phyloP scores from a whole-genome alignment of 108 stramenopile species.

The Cyclotella baltica region DNA sequence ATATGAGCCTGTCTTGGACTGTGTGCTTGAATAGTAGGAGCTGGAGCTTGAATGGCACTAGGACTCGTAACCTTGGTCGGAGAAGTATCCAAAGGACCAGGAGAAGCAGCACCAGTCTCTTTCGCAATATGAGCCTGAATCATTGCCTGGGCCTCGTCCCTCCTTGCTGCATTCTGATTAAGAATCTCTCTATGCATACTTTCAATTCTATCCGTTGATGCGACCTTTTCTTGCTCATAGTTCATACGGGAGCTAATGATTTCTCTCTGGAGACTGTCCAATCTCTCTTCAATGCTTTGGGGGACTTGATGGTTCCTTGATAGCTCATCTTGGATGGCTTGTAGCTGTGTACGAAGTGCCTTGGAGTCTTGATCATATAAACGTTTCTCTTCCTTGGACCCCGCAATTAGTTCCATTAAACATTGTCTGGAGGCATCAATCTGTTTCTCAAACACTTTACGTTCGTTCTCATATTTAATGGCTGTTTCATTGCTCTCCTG shows the following conservation, averaged over 20 bases:
- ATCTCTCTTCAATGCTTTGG: constrained; percentile 12
- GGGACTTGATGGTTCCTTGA: constrained; percentile 33
- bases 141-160: neutral
- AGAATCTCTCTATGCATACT: neutral
- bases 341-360: constrained; percentile 34
- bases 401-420: constrained; percentile 44
- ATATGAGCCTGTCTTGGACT: neutral
- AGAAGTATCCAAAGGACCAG: too few relatives aligned
- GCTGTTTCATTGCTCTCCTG: constrained; percentile 31
- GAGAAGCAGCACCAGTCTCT: neutral
- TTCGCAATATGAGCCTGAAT: neutral
- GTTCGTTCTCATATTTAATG: constrained; percentile 32
- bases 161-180: neutral
- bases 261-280: constrained; percentile 33
- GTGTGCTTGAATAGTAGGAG: neutral
- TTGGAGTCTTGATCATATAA: constrained; percentile 47
- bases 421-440: constrained; percentile 38
- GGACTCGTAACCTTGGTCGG: too few relatives aligned
- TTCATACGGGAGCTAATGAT: constrained; percentile 5
- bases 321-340: constrained; percentile 9
- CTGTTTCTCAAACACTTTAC: constrained; percentile 42
- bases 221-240: constrained; percentile 8
- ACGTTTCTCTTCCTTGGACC: constrained; percentile 44
- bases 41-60: neutral
- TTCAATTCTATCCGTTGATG: neutral